Base-by-base conservation (phyloP, 352 stramenopile species). In the Globisporangium parvum region DNA sequence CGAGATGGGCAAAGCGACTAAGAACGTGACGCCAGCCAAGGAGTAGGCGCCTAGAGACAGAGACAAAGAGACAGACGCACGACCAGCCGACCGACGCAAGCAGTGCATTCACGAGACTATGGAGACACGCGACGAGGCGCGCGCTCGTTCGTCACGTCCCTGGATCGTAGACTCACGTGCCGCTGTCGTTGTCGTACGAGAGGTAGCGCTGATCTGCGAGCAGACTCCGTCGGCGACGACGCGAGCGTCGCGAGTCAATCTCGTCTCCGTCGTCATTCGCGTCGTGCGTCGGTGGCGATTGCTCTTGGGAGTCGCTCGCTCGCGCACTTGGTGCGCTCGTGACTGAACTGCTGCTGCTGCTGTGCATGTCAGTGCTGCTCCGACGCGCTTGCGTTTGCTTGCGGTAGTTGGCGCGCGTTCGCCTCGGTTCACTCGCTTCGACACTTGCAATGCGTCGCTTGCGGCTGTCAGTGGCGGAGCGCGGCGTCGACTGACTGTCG, bases 1-100 rank as follows among this genome's bases (percentile, higher is more conserved):
- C 46, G 85, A 96, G 64, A 95, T 97, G 72, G 88, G 88, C 42
- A 88, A 91, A 59, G 88, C 83, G 15, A 91, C 79, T 9, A 95
- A 96, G 63, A 91, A 95, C 57, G 68, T 93, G 26, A 72, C 70
- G 4, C 62, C 73, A 42, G 62, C 60, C 21, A 77, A 73, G 56
- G 68, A 77, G 20, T 73, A 53, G 20, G 31, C 10, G 31, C 31
- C 31, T 37, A 37, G 31, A 37, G 31, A 14, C 6, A 9, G 31
- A 37, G 31, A 37, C 6, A 37, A 1, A 37, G 31, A 37, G 31
- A 37, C 6, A 37, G 5, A 37, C 31, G 26, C 26, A 31, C n/a
- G n/a, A n/a, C n/a, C n/a, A 31, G 26, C 26, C 26, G 31, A 37
- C 10, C 10, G 31, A 37, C 31, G 31, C 31, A 37, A 10, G 31